Evolutionary conservation across 495 filamentous ascomycete species (phyloP), one percentile per base, ranked within the genome.

Genomic region (Aspergillus biplanus): DNA sequence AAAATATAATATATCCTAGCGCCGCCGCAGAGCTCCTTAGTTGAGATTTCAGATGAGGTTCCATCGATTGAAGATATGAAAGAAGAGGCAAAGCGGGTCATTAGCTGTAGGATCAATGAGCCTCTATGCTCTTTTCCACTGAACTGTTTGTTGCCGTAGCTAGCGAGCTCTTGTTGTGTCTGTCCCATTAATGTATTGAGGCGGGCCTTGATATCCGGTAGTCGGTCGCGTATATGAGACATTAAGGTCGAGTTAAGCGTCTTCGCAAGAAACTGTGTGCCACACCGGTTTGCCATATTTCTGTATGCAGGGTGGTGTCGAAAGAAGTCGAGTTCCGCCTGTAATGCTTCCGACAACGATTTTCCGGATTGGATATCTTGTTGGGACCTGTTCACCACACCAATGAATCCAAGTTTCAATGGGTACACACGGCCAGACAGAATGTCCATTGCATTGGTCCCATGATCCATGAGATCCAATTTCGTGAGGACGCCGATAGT

Each of bases 1-100:
- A 99, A 99, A 56, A 99, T 98, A 75, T 99, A 99, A 77, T 99
- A 99, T 64, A 99, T 97, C 31, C 95, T 86, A 16, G 95, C 95
- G 62, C 95, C 95, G 67, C 95, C 95, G 69, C 95, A 97, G 5
- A 99, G 88, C 70, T 99, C 95, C 74, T 98, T 98, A 7, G 95
- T 99, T 7, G 96, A 97, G 63, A 99, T 98, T 70, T 99, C 96
- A 27, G 93, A 96, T 0, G 93, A 97, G 16, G 95, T 98, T 73
- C 95, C 95, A 71, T 99, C 95, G 67, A 99, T 99, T 9, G 95
- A 97, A 6, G 95, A 95, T 70, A 98, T 97, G 79, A 99, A 99
- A 3, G 93, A 96, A 1, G 93, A 92, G 3, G 95, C 95, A 68
- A 99, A 99, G 18, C 96, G 89, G 8, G 95, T 99, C 95, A 99